phyloP scores from a whole-genome alignment of 441 rosid genomes.

The Aquilaria agallochum region DNA sequence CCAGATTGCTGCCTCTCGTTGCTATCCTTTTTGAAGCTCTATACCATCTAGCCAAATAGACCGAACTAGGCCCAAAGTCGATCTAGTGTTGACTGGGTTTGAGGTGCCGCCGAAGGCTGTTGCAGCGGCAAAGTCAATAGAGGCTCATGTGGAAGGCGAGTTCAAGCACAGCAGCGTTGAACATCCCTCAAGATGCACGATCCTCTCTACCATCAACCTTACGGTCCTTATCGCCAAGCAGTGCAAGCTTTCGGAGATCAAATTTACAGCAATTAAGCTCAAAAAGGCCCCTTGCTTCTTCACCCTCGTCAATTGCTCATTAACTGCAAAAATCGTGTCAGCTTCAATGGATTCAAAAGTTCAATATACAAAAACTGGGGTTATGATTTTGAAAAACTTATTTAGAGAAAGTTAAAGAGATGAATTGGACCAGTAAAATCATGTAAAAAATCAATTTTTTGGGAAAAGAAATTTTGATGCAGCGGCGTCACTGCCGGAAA shows the following conservation, averaged over 20 bases:
- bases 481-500: too few relatives aligned
- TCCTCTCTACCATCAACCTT: conserved; percentile 89
- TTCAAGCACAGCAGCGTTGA: too few relatives aligned
- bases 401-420: too few relatives aligned
- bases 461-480: too few relatives aligned
- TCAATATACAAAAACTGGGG: too few relatives aligned
- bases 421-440: too few relatives aligned
- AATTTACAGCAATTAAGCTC: conserved; percentile 88
- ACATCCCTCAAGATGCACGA: conserved; percentile 54
- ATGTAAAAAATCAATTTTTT: too few relatives aligned
- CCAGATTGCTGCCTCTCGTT: conserved; percentile 3
- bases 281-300: conserved; percentile 94
- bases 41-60: conserved; percentile 74
- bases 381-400: too few relatives aligned
- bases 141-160: too few relatives aligned
- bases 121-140: too few relatives aligned
- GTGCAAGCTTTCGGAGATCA: conserved; percentile 86
- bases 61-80: conserved; percentile 80
- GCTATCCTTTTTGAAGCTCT: conserved; percentile 43
- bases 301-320: conserved; percentile 78
- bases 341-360: conserved; percentile 29
- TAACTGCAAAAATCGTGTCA: conserved; percentile 79
- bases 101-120: too few relatives aligned
- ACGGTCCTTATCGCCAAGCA: conserved; percentile 61
- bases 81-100: too few relatives aligned